phyloP scores from a whole-genome alignment of 768 basidiomycete genomes.

The Psilocybe sp. region DNA sequence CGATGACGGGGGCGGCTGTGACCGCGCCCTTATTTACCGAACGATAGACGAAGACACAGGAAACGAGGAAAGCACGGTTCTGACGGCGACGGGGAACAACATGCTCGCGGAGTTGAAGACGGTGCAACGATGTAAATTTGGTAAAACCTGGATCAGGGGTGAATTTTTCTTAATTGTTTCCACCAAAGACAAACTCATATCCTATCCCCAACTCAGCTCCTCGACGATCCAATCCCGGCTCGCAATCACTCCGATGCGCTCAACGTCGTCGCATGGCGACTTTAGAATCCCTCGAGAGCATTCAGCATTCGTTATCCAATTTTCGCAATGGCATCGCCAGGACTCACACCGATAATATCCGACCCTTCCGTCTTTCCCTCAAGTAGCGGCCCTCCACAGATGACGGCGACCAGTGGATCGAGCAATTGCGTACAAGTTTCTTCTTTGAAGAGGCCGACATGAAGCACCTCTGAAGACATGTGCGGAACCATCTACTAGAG shows the following conservation, averaged over 20 bases:
- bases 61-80: constrained; percentile 39
- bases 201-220: constrained; percentile 39
- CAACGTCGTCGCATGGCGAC: constrained; percentile 61
- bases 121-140: constrained; percentile 65
- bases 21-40: constrained; percentile 62
- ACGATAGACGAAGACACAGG: constrained; percentile 19
- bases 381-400: too few species aligned
- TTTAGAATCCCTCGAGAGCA: too few species aligned
- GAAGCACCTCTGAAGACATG: too few species aligned
- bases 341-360: too few species aligned
- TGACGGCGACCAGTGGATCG: too few species aligned
- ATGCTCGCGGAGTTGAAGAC: constrained; percentile 74
- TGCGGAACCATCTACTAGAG: too few species aligned
- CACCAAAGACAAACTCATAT: background rate
- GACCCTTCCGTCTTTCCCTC: too few species aligned
- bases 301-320: too few species aligned
- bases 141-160: constrained; percentile 67
- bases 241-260: constrained; percentile 47
- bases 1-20: constrained; percentile 45
- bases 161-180: constrained; percentile 19
- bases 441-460: too few species aligned
- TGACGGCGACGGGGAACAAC: constrained; percentile 70
- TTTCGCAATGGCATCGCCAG: too few species aligned
- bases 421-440: too few species aligned
- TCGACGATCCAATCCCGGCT: constrained; percentile 64